phyloP scores from a whole-genome alignment of 805 yeast genomes.

The Tetrapisispora fleetii region DNA sequence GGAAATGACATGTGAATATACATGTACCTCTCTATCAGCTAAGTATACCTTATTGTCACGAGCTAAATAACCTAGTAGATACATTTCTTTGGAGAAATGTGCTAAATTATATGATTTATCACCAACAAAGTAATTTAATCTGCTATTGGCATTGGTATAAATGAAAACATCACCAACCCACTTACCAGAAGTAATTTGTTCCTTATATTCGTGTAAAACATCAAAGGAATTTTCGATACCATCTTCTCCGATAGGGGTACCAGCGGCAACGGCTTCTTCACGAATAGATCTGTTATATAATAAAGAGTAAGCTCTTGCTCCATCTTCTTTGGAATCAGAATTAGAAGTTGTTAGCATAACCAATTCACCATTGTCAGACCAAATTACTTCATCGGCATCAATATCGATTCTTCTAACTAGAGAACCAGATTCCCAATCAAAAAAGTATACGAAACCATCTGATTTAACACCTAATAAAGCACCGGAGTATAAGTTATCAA shows the following conservation, averaged over 20 bases:
- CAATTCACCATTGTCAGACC: constrained; percentile 92
- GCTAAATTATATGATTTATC: constrained; percentile 86
- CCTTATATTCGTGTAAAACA: constrained; percentile 72
- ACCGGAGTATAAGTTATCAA: constrained; percentile 81
- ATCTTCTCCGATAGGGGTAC: constrained; percentile 61
- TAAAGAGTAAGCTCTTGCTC: constrained; percentile 59
- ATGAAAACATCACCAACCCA: constrained; percentile 98
- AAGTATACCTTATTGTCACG: constrained; percentile 84
- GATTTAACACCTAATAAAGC: constrained; percentile 78
- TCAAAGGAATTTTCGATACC: constrained; percentile 85
- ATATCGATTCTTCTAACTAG: constrained; percentile 86
- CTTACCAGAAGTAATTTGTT: constrained; percentile 74
- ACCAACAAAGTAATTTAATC: constrained; percentile 91
- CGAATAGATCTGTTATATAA: constrained; percentile 61
- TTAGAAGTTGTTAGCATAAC: constrained; percentile 66
- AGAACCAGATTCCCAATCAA: constrained; percentile 85
- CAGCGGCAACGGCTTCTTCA: constrained; percentile 49
- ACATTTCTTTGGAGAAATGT: constrained; percentile 83
- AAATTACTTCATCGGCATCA: constrained; percentile 66
- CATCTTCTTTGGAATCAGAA: constrained; percentile 18
- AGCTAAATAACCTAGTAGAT: constrained; percentile 79
- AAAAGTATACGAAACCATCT: constrained; percentile 76
- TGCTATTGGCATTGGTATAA: constrained; percentile 76
- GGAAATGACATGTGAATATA: constrained; percentile 72
- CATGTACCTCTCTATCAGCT: constrained; percentile 81